A percentile compares a stretch with the other conserved stretches of the same genome.
Evolutionary conservation across 192 early-diverging fungal species (phyloP).

Genomic region (Backusella mclennaniae): DNA sequence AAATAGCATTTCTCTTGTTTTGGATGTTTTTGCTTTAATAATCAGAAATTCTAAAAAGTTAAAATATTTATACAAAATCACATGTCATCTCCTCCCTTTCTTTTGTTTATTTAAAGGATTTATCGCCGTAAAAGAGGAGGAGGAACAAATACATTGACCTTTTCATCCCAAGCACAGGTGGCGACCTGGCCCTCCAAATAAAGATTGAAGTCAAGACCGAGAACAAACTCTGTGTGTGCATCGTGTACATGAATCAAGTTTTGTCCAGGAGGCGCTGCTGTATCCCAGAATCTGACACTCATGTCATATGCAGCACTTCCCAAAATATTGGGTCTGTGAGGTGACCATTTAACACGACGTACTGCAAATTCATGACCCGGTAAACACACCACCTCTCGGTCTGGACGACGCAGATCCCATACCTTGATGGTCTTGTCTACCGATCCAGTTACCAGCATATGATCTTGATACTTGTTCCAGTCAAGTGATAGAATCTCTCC

Average conservation of each 20-base stretch:
- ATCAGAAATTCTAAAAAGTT: not conserved
- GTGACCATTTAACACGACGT: conserved; percentile 88
- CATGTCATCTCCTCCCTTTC: not conserved
- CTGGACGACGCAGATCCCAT: conserved; percentile 86
- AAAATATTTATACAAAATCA: conserved; percentile 3
- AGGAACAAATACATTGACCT: conserved; percentile 63
- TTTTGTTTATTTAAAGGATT: not conserved
- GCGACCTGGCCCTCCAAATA: conserved; percentile 86
- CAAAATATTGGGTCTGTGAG: conserved; percentile 79
- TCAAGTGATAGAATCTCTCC: conserved; percentile 90
- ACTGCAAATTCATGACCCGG: conserved; percentile 92
- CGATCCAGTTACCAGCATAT: conserved; percentile 83
- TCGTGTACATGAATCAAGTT: conserved; percentile 71
- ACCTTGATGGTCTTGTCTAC: conserved; percentile 88
- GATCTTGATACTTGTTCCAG: conserved; percentile 95
- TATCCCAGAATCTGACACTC: conserved; percentile 94
- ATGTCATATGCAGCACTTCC: conserved; percentile 94
- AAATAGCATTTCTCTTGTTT: not conserved
- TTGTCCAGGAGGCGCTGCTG: conserved; percentile 36
- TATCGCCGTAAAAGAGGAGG: conserved; percentile 34
- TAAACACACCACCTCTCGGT: conserved; percentile 70
- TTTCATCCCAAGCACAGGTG: conserved; percentile 97
- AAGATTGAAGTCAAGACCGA: conserved; percentile 91
- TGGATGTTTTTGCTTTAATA: not conserved
- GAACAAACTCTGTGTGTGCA: conserved; percentile 93